Conservation (phyloP, 805 yeast species). For the Candida palmyrensis region DNA sequence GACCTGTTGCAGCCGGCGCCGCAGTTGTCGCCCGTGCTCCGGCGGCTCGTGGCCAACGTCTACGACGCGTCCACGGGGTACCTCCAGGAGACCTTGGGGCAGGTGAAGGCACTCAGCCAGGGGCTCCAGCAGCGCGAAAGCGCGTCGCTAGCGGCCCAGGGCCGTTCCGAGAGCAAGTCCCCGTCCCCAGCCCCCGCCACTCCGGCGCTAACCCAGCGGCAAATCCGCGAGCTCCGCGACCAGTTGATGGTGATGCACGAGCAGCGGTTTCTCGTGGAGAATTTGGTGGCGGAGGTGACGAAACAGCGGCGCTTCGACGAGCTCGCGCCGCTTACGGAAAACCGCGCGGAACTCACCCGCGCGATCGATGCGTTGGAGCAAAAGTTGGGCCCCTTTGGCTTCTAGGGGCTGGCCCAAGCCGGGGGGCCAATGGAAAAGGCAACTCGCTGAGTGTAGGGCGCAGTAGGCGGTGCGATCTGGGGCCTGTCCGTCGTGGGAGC, state of each 20-base stretch:
- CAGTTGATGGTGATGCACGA: slow-evolving; percentile 84
- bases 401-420: too few relatives aligned
- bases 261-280: slow-evolving; percentile 67
- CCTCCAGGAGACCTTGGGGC: slow-evolving; percentile 63
- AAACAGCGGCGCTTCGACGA: slow-evolving; percentile 75
- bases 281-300: slow-evolving; percentile 58
- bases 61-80: slow-evolving; percentile 52
- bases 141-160: slow-evolving; percentile 4
- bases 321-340: slow-evolving; percentile 51
- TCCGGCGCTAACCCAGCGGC: slow-evolving; percentile 36
- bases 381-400: slow-evolving; percentile 52
- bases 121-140: slow-evolving; percentile 29
- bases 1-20: not conserved
- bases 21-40: not conserved
- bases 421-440: too few relatives aligned
- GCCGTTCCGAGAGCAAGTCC: too few relatives aligned
- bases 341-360: slow-evolving; percentile 49
- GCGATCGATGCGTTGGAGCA: slow-evolving; percentile 44
- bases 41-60: slow-evolving; percentile 49
- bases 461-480: too few relatives aligned
- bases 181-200: too few relatives aligned
- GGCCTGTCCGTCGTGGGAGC: too few relatives aligned
- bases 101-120: slow-evolving; percentile 56
- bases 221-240: slow-evolving; percentile 59
- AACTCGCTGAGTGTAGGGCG: too few relatives aligned